Percentiles rank a stretch among this genome's conserved stretches.
Conservation (phyloP, 176 grass and related monocot species). For the Musa itinerans region DNA sequence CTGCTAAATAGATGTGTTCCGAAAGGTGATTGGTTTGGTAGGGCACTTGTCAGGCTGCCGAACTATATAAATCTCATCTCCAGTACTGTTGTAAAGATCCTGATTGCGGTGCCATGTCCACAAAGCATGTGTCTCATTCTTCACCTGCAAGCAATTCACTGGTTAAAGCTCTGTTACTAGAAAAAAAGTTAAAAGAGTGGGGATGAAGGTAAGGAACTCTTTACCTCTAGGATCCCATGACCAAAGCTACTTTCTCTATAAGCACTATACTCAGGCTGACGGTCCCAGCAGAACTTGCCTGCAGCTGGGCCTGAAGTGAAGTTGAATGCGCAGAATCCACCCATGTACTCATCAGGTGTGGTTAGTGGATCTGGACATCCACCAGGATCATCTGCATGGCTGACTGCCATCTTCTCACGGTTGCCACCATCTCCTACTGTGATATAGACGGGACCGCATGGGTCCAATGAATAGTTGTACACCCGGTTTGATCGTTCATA, state of each 20-base stretch:
- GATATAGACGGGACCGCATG: slow-evolving; percentile 60
- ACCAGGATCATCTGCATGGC: slow-evolving; percentile 50
- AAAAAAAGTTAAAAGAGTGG: too few species aligned
- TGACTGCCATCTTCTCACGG: slow-evolving; percentile 65
- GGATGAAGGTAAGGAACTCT: background rate
- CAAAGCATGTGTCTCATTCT: slow-evolving; percentile 74
- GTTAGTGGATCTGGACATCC: slow-evolving; percentile 46
- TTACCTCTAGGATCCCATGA: slow-evolving; percentile 73
- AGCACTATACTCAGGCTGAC: slow-evolving; percentile 60
- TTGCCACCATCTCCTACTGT: slow-evolving; percentile 60
- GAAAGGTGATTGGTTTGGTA: background rate
- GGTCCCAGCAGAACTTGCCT: slow-evolving; percentile 79
- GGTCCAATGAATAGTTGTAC: slow-evolving; percentile 58
- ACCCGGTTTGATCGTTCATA: slow-evolving; percentile 88
- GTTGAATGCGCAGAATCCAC: slow-evolving; percentile 52
- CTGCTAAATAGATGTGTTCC: too few species aligned
- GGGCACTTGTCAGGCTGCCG: slow-evolving; percentile 49
- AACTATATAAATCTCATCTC: slow-evolving; percentile 68
- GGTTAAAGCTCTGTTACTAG: too few species aligned
- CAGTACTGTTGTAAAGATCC: slow-evolving; percentile 34
- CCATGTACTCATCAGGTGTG: slow-evolving; percentile 37
- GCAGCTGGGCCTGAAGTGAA: slow-evolving; percentile 57
- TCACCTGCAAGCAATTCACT: slow-evolving; percentile 33
- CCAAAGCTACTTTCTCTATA: slow-evolving; percentile 83
- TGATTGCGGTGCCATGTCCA: slow-evolving; percentile 89